These are phyloP conservation scores for Fusarium pseudonygamai DNA, from an alignment of 2,329 filamentous ascomycete genomes.

Conservation along the genomic window DNA sequence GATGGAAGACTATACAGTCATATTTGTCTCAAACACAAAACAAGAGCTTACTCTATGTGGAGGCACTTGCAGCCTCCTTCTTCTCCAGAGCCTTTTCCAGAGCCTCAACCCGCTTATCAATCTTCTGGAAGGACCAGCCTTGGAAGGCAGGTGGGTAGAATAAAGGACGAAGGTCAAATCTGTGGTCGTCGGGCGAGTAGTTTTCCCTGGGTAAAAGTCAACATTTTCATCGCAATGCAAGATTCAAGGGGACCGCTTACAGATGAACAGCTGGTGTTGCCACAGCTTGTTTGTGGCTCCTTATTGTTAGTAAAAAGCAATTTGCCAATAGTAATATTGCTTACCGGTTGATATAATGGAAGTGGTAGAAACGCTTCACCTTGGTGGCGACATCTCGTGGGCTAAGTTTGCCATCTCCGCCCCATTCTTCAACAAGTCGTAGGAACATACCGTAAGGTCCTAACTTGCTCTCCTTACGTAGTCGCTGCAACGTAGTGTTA, in stretches of 20 bases:
- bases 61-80: slow-evolving; percentile 1
- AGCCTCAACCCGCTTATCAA: slow-evolving; percentile 49
- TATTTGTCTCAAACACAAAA: background rate
- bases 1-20: background rate
- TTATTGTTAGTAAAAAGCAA: background rate
- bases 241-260: background rate
- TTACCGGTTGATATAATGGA: slow-evolving; percentile 19
- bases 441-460: slow-evolving; percentile 54
- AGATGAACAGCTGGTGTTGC: slow-evolving; percentile 22
- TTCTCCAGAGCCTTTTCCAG: slow-evolving; percentile 42
- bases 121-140: slow-evolving; percentile 52
- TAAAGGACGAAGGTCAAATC: slow-evolving; percentile 41
- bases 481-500: slow-evolving; percentile 6
- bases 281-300: slow-evolving; percentile 20
- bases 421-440: slow-evolving; percentile 53
- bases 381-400: slow-evolving; percentile 50
- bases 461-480: slow-evolving; percentile 55
- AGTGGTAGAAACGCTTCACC: slow-evolving; percentile 51
- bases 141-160: slow-evolving; percentile 48
- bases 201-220: background rate
- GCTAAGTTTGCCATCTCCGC: slow-evolving; percentile 41
- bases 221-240: background rate
- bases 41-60: background rate
- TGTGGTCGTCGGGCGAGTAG: slow-evolving; percentile 43
- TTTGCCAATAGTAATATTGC: background rate